Percentiles rank a stretch among this genome's conserved stretches.
Conservation (phyloP, 164 flowering plant genomes). For the Nelumbo lutea region DNA sequence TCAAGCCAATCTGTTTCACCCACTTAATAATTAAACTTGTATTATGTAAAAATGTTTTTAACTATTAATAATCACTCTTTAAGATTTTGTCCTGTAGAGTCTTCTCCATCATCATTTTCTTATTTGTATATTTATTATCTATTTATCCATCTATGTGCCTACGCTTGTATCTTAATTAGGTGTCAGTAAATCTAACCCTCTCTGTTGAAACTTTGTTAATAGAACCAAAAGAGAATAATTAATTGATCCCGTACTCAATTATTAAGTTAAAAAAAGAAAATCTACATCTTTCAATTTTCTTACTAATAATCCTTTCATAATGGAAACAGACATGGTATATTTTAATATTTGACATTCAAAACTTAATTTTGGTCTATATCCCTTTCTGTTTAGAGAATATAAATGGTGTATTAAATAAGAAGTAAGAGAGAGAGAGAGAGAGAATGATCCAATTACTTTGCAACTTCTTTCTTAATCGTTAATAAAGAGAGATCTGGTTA, state of each 20-base stretch:
- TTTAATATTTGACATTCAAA: conserved; percentile 28
- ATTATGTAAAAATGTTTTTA: no score
- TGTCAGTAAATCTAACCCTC: no score
- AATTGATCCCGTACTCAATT: neutral
- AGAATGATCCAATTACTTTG: neutral
- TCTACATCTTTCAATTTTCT: conserved; percentile 12
- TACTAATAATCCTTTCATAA: conserved; percentile 15
- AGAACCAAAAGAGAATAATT: conserved; percentile 5
- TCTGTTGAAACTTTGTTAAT: neutral
- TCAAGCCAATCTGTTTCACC: no score
- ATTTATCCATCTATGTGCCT: no score
- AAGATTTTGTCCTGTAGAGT: no score
- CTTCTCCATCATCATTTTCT: no score
- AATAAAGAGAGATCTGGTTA: conserved; percentile 6
- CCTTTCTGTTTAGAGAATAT: conserved; percentile 4
- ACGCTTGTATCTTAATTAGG: no score
- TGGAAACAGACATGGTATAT: conserved; percentile 9
- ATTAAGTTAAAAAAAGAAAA: conserved; percentile 1
- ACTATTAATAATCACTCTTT: no score
- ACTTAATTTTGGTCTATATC: conserved; percentile 5
- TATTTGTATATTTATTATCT: no score
- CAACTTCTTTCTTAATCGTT: conserved; percentile 4
- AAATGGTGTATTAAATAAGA: neutral
- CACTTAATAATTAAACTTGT: no score
- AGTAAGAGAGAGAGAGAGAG: neutral